These are phyloP conservation scores for Aspergillus sp. DNA, from an alignment of 2,329 filamentous ascomycete genomes.

Conservation along the genomic window DNA sequence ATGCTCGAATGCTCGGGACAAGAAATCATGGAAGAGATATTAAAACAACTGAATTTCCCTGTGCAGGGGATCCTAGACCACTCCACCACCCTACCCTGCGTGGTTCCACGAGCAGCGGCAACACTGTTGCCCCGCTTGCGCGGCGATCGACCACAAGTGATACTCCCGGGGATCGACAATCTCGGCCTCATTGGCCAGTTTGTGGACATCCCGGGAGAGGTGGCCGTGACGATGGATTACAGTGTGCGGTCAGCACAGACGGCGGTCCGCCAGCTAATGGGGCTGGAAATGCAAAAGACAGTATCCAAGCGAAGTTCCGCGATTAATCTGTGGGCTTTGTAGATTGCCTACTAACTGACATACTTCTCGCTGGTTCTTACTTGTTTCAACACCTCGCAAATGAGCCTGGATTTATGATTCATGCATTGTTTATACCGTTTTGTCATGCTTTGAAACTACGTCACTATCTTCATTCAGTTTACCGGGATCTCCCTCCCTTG, in stretches of 20 bases:
- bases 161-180: conserved; percentile 23
- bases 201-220: conserved; percentile 22
- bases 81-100: conserved; percentile 40
- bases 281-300: not conserved
- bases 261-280: conserved; percentile 25
- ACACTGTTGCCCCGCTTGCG: conserved; percentile 39
- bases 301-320: conserved; percentile 9
- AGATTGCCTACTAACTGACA: not conserved
- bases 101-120: conserved; percentile 45
- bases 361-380: no score
- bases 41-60: conserved; percentile 42
- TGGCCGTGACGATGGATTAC: conserved; percentile 20
- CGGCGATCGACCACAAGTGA: conserved; percentile 42
- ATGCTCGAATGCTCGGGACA: conserved; percentile 45
- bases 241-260: conserved; percentile 24
- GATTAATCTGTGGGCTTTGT: conserved; percentile 3
- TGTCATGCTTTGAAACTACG: no score
- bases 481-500: no score
- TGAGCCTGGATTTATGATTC: no score
- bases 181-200: conserved; percentile 24
- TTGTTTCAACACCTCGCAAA: no score
- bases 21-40: conserved; percentile 45
- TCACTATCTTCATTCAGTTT: no score
- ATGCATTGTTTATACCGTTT: no score
- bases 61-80: conserved; percentile 29